A percentile compares a stretch with the other conserved stretches of the same genome.
Conservation (phyloP, 2,329 filamentous ascomycete genomes). For the Amauroascus niger region DNA sequence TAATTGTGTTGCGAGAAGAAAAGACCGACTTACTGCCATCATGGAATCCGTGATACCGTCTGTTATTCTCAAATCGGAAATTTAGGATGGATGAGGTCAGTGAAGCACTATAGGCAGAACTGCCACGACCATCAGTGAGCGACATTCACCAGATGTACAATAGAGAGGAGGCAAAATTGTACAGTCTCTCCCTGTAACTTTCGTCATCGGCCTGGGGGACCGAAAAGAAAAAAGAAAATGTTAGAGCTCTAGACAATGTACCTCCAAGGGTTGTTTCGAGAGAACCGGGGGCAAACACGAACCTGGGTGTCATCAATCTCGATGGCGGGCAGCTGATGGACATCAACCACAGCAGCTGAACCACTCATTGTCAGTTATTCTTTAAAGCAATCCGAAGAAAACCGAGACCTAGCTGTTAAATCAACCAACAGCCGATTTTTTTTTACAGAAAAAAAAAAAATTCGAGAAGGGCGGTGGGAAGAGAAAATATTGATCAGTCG, state of each 20-base stretch:
- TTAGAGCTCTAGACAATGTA: background rate
- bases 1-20: too few species aligned
- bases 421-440: background rate
- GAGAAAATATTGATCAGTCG: background rate
- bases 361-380: background rate
- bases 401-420: too few species aligned
- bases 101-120: conserved; percentile 2
- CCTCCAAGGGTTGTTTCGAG: background rate
- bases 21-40: background rate
- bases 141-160: background rate
- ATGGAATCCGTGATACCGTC: conserved; percentile 1
- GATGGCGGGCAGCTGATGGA: background rate
- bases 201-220: background rate
- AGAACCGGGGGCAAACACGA: background rate
- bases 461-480: background rate
- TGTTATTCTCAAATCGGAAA: conserved; percentile 19
- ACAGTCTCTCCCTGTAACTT: background rate
- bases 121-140: background rate
- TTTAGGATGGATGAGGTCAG: conserved; percentile 16
- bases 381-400: too few species aligned
- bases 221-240: background rate
- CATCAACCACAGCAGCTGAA: background rate
- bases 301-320: background rate
- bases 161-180: background rate
- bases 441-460: background rate